Evolutionary conservation across 495 filamentous ascomycete species (phyloP).

Genomic region (Xylaria sp.): DNA sequence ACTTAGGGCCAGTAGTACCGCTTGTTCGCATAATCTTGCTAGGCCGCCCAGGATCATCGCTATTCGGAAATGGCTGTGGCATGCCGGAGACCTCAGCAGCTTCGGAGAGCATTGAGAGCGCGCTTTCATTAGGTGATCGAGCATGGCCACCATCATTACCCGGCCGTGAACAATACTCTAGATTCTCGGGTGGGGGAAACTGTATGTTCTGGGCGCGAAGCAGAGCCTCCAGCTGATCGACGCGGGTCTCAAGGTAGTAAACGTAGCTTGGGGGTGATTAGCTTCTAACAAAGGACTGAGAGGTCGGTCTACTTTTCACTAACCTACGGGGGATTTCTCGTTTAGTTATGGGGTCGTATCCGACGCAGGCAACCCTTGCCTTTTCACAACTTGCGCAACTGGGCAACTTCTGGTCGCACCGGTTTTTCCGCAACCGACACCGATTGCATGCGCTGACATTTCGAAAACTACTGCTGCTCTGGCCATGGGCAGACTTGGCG

Average conservation of each 20-base stretch:
- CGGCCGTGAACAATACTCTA: conserved; percentile 71
- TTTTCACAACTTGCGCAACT: conserved; percentile 92
- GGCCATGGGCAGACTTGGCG: conserved; percentile 48
- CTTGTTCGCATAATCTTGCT: conserved; percentile 79
- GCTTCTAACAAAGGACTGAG: conserved; percentile 22
- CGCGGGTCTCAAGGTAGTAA: conserved; percentile 87
- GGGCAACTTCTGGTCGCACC: conserved; percentile 90
- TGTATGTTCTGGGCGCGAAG: conserved; percentile 72
- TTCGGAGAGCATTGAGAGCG: conserved; percentile 32
- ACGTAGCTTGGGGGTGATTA: conserved; percentile 71
- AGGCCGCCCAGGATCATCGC: conserved; percentile 68
- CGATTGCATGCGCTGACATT: conserved; percentile 96
- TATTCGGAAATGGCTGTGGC: conserved; percentile 50
- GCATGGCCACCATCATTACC: conserved; percentile 51
- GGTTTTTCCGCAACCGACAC: conserved; percentile 89
- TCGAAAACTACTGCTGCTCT: conserved; percentile 68
- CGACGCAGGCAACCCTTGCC: conserved; percentile 85
- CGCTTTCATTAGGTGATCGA: conserved; percentile 52
- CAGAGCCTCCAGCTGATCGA: conserved; percentile 82
- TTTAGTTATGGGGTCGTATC: conserved; percentile 96
- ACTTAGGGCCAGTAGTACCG: conserved; percentile 77
- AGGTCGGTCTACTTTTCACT: conserved; percentile 32
- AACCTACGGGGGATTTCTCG: conserved; percentile 85
- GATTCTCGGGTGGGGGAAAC: conserved; percentile 76
- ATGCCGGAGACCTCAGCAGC: conserved; percentile 36